Percentiles rank a stretch among this genome's conserved stretches.
These are phyloP conservation scores for Cladosporium velox DNA, from an alignment of 2,329 filamentous ascomycete genomes.

Conservation along the genomic window DNA sequence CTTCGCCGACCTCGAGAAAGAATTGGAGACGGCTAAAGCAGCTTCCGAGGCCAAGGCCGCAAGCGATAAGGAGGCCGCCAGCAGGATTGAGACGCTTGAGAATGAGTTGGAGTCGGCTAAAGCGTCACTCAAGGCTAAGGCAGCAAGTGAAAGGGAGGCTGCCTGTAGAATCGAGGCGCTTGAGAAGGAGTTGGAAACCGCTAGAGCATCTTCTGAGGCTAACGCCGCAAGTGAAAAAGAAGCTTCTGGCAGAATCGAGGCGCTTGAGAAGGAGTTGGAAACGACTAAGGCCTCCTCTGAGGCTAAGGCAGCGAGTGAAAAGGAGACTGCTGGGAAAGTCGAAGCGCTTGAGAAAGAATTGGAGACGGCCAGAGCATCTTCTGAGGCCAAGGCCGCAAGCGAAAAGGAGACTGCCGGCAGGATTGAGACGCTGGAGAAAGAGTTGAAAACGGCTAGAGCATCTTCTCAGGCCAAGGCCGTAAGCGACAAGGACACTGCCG, in stretches of 20 bases:
- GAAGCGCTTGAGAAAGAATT: conserved; percentile 7
- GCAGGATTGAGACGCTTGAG: conserved; percentile 30
- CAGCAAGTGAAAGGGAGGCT: background rate
- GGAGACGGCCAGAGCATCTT: background rate
- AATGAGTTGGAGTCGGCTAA: conserved; percentile 33
- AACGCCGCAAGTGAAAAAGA: conserved; percentile 16
- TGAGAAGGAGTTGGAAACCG: conserved; percentile 34
- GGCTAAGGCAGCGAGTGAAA: conserved; percentile 18
- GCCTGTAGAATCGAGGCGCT: conserved; percentile 20
- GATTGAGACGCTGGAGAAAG: conserved; percentile 30
- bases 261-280: background rate
- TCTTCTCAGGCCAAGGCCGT: background rate
- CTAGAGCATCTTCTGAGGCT: conserved; percentile 25
- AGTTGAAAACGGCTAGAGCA: conserved; percentile 27
- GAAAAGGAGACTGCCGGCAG: background rate
- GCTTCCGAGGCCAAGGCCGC: conserved; percentile 3
- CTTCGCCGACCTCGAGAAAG: conserved; percentile 36
- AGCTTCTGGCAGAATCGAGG: background rate
- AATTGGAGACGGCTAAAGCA: conserved; percentile 31
- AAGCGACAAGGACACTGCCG: background rate
- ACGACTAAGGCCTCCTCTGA: conserved; percentile 23
- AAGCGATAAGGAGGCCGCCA: conserved; percentile 4
- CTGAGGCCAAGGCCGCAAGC: background rate
- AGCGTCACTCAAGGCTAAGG: conserved; percentile 21
- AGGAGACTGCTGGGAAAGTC: background rate